These are phyloP conservation scores for Talaromyces rugulosus DNA, from an alignment of 2,329 filamentous ascomycete genomes.

Conservation along the genomic window DNA sequence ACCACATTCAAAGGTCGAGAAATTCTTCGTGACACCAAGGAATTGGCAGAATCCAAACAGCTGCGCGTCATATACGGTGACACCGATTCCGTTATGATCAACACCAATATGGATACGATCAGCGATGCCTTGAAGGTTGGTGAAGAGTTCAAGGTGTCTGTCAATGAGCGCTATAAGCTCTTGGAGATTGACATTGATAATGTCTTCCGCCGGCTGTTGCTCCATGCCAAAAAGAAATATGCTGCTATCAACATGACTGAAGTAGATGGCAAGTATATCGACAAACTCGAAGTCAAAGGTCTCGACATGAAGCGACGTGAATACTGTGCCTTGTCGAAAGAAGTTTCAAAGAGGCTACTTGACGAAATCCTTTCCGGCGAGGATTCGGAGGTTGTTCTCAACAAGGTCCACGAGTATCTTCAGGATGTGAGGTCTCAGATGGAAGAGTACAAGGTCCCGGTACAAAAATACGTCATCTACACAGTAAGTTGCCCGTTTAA, in stretches of 20 bases:
- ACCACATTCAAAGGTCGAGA: conserved; percentile 97
- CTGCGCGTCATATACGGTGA: conserved; percentile 98
- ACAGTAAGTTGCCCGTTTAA: conserved; percentile 48
- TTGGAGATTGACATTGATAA: conserved; percentile 99
- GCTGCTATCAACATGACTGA: conserved; percentile 93
- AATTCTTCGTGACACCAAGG: conserved; percentile 93
- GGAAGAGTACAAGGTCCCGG: conserved; percentile 70
- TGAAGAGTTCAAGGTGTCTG: conserved; percentile 87
- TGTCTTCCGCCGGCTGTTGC: conserved; percentile 83
- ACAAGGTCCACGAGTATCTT: conserved; percentile 89
- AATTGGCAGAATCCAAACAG: conserved; percentile 84
- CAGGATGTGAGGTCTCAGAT: conserved; percentile 80
- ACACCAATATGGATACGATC: conserved; percentile 93
- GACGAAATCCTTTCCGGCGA: conserved; percentile 93
- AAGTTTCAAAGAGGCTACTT: conserved; percentile 84
- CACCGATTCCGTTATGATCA: conserved; percentile 99
- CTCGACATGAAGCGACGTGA: conserved; percentile 97
- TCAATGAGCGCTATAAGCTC: conserved; percentile 88
- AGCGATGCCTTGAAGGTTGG: conserved; percentile 87
- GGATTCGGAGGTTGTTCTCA: conserved; percentile 80
- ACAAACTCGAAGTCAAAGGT: conserved; percentile 97
- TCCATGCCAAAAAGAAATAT: conserved; percentile 99
- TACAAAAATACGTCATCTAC: conserved; percentile 92
- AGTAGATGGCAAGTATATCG: conserved; percentile 80
- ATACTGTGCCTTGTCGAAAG: conserved; percentile 92